Evolutionary conservation across 257 asterid genomes (phyloP), one percentile per base, ranked within the genome.

Genomic region (Nemophila menziesii): DNA sequence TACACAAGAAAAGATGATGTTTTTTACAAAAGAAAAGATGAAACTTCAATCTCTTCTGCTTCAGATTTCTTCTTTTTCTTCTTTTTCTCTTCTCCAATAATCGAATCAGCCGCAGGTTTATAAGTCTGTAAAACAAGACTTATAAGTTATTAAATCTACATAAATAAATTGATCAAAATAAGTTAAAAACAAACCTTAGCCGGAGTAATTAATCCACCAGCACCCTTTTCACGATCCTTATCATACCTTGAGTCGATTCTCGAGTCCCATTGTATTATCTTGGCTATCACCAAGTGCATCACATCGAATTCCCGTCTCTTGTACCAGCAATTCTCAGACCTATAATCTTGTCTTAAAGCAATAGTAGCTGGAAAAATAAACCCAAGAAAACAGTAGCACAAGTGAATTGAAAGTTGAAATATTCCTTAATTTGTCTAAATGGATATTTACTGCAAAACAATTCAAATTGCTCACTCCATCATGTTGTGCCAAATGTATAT

Each of bases 231-330:
- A 9, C 63, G 63, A 39, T 83, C 93, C 74, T 79, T 83, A 69
- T 77, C 82, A 46, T 60, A 73, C 82, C 82, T 84, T 84, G 40
- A 64, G 58, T 37, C 93, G 70, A 47, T 68, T 80, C 66, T 84
- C 93, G 74, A 84, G 52, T 24, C 95, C 95, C 95, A 80, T 64
- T 2, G 92, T 48, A 48, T 73, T 77, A 49, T 84, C 84, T 44
- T 69, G 79, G 49, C 65, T 61, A 22, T 84, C 95, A 27, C 81
- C 93, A 39, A 84, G 82, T 53, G 95, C 93, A 64, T 82, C 92
- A 29, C 60, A 80, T 45, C 93, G 74, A 60, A 85, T 73, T 4
- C 92, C 92, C 64, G n/a, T n/a, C n/a, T n/a, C n/a, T n/a, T n/a
- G n/a, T n/a, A n/a, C n/a, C n/a, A n/a, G n/a, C n/a, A n/a, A n/a